Conservation (phyloP, 2,329 filamentous ascomycete species). For the Nemania serpens region DNA sequence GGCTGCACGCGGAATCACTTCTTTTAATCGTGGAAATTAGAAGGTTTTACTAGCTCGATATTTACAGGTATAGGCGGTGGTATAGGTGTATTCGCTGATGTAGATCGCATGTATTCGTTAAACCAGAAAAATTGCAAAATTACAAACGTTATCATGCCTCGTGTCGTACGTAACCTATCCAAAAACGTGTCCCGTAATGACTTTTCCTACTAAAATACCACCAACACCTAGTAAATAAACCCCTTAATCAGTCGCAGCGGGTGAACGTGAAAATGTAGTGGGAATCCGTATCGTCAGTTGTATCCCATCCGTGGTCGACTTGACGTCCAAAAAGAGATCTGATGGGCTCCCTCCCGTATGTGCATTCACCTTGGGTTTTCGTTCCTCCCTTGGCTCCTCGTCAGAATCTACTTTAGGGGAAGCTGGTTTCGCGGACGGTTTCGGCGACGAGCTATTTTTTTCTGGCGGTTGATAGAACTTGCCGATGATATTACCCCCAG, state of each 20-base stretch:
- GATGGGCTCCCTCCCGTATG: conserved; percentile 52
- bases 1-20: no score
- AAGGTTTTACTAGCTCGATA: no score
- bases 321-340: conserved; percentile 61
- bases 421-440: conserved; percentile 25
- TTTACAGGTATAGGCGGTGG: no score
- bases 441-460: conserved; percentile 24
- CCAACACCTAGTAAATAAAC: background rate
- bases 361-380: conserved; percentile 40
- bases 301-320: conserved; percentile 60
- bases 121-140: background rate
- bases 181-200: background rate
- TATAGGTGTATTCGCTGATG: no score
- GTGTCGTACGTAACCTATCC: background rate
- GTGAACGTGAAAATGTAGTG: conserved; percentile 53
- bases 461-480: conserved; percentile 50
- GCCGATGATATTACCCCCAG: conserved; percentile 51
- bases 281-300: conserved; percentile 63
- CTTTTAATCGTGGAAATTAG: no score
- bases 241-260: conserved; percentile 25
- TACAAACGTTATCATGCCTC: background rate
- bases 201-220: background rate
- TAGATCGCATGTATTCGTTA: background rate
- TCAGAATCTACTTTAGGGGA: background rate
- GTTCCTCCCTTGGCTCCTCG: conserved; percentile 34